Conservation (phyloP, 257 asterid genomes). For the Ballota nigra region DNA sequence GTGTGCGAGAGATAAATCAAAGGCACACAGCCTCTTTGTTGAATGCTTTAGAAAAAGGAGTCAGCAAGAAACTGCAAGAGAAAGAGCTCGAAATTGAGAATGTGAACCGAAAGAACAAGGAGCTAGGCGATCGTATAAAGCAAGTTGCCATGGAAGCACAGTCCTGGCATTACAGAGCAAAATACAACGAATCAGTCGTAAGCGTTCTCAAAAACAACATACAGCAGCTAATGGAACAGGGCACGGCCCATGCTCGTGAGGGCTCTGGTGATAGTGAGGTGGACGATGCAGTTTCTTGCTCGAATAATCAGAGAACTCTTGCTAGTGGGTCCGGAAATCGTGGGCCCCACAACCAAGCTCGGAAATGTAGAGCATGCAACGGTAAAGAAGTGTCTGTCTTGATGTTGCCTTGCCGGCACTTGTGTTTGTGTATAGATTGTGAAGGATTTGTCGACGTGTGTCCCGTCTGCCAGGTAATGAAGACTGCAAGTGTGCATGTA, state of each 20-base stretch:
- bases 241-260: conserved; percentile 47
- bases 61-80: conserved; percentile 46
- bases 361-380: conserved; percentile 50
- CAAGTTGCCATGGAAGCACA: conserved; percentile 68
- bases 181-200: conserved; percentile 62
- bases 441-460: conserved; percentile 51
- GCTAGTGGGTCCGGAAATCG: conserved; percentile 25
- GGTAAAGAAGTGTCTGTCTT: conserved; percentile 38
- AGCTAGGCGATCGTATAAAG: conserved; percentile 57
- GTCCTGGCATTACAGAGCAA: conserved; percentile 72
- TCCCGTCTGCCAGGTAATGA: conserved; percentile 68
- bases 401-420: conserved; percentile 66
- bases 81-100: conserved; percentile 58
- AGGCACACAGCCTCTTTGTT: conserved; percentile 54
- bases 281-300: conserved; percentile 62
- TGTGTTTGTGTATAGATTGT: conserved; percentile 67
- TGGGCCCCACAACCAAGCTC: conserved; percentile 7
- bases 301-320: conserved; percentile 32
- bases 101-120: conserved; percentile 60
- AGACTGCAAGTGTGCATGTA: conserved; percentile 69
- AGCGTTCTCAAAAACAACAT: conserved; percentile 54
- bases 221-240: conserved; percentile 58
- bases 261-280: conserved; percentile 73
- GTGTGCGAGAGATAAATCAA: conserved; percentile 49
- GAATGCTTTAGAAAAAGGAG: conserved; percentile 47